Evolutionary conservation across 2,329 filamentous ascomycete genomes (phyloP).

Genomic region (Phialocephala sp.): DNA sequence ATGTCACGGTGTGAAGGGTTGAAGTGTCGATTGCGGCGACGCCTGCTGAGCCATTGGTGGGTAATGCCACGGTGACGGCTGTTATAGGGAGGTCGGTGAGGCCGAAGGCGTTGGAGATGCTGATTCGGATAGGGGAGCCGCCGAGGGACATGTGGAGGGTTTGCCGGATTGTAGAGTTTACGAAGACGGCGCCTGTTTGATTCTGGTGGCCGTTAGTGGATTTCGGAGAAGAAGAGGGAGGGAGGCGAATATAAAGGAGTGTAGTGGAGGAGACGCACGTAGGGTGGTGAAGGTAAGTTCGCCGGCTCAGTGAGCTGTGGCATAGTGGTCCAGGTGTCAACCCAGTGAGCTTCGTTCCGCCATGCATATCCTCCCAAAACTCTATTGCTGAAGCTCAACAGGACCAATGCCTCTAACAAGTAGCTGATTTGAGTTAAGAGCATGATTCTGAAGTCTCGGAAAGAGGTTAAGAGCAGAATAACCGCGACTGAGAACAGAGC

Average conservation of each 20-base stretch:
- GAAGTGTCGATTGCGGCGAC: constrained; percentile 56
- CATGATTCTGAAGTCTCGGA: constrained; percentile 3
- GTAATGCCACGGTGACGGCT: constrained; percentile 61
- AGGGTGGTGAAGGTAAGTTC: constrained; percentile 66
- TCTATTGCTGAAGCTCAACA: background rate
- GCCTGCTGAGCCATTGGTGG: constrained; percentile 59
- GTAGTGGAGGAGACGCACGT: too few species aligned
- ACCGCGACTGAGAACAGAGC: too few species aligned
- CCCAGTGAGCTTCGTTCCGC: constrained; percentile 25
- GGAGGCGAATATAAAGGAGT: too few species aligned
- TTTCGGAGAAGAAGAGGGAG: background rate
- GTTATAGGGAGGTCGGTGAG: constrained; percentile 64
- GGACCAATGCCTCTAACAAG: background rate
- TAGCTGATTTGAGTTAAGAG: background rate
- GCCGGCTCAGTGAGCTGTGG: constrained; percentile 66
- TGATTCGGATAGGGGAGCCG: constrained; percentile 62
- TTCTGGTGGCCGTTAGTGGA: constrained; percentile 34
- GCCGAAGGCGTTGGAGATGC: constrained; percentile 71
- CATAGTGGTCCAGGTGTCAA: constrained; percentile 66
- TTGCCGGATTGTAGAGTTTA: constrained; percentile 68
- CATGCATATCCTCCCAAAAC: background rate
- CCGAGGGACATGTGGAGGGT: constrained; percentile 65
- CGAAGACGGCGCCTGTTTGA: constrained; percentile 55
- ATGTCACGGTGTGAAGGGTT: constrained; percentile 61
- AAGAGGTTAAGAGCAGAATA: background rate